These are phyloP conservation scores for Neocucurbitaria cava DNA, from an alignment of 2,329 filamentous ascomycete genomes.

Conservation along the genomic window DNA sequence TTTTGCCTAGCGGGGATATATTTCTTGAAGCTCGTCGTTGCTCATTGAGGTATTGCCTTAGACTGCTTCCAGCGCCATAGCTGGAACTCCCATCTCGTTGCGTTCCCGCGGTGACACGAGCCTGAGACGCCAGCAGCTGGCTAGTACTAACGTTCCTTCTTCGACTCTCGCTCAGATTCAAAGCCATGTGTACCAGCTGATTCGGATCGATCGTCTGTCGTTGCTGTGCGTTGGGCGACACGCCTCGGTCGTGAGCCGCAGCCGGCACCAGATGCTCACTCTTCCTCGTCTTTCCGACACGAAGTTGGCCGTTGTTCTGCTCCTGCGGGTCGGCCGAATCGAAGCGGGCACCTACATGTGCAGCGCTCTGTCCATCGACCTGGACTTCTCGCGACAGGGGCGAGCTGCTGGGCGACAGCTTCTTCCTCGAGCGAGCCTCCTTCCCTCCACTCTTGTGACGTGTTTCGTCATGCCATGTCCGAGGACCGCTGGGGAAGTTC, in stretches of 20 bases:
- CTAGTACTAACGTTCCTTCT: constrained; percentile 67
- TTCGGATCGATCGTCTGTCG: constrained; percentile 76
- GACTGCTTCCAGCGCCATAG: constrained; percentile 61
- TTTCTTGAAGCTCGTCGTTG: constrained; percentile 69
- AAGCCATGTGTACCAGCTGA: constrained; percentile 90
- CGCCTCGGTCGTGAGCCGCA: constrained; percentile 10
- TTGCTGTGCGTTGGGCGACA: constrained; percentile 18
- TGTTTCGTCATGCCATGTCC: constrained; percentile 37
- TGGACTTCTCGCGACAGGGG: constrained; percentile 28
- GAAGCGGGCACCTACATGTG: constrained; percentile 3
- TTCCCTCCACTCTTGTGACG: constrained; percentile 44
- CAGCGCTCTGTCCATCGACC: constrained; percentile 11
- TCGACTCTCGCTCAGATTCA: constrained; percentile 84
- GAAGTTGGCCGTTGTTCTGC: constrained; percentile 16
- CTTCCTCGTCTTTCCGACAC: constrained; percentile 28
- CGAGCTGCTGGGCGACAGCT: constrained; percentile 21
- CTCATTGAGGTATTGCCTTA: constrained; percentile 74
- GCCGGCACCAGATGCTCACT: constrained; percentile 10
- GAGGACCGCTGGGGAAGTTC: constrained; percentile 38
- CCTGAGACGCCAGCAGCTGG: constrained; percentile 58
- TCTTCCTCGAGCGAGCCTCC: constrained; percentile 33
- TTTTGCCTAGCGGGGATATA: constrained; percentile 63
- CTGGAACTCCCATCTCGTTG: constrained; percentile 46
- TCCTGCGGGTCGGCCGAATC: constrained; percentile 13
- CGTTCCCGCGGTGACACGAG: constrained; percentile 56